A percentile compares a stretch with the other conserved stretches of the same genome.
Conservation (phyloP, 768 basidiomycete genomes). For the Podaxis pistillaris region DNA sequence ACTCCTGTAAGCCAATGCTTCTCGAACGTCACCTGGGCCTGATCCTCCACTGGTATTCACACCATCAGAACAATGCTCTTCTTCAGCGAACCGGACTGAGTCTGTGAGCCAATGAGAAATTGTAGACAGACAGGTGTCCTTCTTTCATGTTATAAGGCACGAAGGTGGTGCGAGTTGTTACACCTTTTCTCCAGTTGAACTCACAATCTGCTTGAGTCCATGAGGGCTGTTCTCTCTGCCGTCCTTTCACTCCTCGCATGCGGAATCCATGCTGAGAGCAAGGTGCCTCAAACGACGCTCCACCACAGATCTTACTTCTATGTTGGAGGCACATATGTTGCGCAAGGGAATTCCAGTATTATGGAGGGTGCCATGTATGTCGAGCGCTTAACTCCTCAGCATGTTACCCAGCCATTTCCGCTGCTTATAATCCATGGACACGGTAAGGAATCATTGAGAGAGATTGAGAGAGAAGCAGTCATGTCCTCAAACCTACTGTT, state of each 20-base stretch:
- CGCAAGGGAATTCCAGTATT: conserved; percentile 33
- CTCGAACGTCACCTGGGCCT: not conserved
- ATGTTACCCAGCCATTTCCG: conserved; percentile 37
- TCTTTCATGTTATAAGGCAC: not conserved
- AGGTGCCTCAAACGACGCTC: conserved; percentile 21
- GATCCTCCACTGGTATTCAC: not conserved
- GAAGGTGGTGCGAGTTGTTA: not conserved
- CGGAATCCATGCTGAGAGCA: not conserved
- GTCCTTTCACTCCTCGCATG: not conserved
- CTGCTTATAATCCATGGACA: conserved; percentile 49
- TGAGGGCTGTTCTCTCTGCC: not conserved
- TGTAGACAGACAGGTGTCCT: not conserved
- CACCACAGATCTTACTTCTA: conserved; percentile 50
- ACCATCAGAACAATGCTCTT: not conserved
- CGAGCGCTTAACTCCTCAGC: conserved; percentile 44
- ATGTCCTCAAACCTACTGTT: conserved; percentile 16
- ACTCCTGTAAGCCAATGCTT: not conserved
- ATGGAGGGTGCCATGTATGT: conserved; percentile 39
- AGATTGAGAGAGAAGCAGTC: not conserved
- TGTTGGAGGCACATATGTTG: conserved; percentile 40
- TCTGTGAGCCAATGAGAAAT: not conserved
- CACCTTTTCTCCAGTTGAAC: not conserved
- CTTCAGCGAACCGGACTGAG: not conserved
- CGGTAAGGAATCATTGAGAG: conserved; percentile 24
- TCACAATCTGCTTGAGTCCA: not conserved